Evolutionary conservation across 1,139 yeast species (phyloP).

Genomic region (Candida sp.): DNA sequence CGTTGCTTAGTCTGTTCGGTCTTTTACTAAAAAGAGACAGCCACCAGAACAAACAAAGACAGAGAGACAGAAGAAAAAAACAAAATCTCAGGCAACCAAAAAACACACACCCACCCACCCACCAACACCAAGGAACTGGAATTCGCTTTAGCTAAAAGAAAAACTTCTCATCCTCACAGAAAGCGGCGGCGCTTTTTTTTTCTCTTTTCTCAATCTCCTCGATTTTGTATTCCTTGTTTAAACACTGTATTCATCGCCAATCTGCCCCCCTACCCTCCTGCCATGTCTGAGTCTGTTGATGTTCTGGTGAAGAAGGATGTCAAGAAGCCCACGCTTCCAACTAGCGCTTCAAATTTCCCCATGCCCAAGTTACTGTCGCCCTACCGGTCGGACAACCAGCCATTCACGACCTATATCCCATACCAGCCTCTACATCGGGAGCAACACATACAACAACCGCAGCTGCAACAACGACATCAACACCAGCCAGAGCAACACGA

Average conservation of each 20-base stretch:
- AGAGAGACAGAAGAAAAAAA: background rate
- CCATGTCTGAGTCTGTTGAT: background rate
- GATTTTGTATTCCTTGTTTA: background rate
- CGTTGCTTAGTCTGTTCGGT: too few species aligned
- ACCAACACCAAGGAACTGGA: background rate
- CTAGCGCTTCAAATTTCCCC: background rate
- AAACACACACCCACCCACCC: background rate
- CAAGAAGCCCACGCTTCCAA: background rate
- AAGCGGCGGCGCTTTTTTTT: background rate
- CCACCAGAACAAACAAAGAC: background rate
- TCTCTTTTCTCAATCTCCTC: background rate
- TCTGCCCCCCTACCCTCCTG: too few species aligned
- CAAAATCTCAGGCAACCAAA: background rate
- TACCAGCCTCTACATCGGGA: background rate
- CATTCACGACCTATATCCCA: background rate
- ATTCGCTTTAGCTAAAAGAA: background rate
- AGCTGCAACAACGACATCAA: background rate
- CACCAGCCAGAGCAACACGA: background rate
- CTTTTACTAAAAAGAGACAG: background rate
- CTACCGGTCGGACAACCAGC: background rate
- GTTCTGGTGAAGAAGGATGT: background rate
- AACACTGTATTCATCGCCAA: background rate
- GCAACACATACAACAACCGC: background rate
- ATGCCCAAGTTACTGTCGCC: background rate
- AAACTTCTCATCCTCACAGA: background rate